Percentiles rank a stretch among this genome's conserved stretches.
Conservation (phyloP, 179 eudicot genomes). For the Beta corolliflora region DNA sequence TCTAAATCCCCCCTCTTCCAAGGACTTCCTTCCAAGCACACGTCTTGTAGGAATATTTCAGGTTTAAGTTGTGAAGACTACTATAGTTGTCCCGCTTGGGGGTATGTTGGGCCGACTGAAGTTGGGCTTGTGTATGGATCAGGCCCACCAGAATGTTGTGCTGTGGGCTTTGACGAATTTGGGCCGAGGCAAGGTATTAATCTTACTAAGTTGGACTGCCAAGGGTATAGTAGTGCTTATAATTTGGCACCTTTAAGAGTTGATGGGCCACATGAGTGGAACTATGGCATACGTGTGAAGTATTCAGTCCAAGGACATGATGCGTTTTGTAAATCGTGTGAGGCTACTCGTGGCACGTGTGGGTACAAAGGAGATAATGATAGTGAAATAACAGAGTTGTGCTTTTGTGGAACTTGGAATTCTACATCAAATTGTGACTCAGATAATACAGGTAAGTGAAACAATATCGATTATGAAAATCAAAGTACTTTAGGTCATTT, state of each 20-base stretch:
- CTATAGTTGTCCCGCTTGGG: constrained; percentile 87
- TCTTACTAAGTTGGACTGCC: constrained; percentile 69
- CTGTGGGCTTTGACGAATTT: constrained; percentile 58
- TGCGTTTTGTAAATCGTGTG: constrained; percentile 67
- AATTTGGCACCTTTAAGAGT: constrained; percentile 67
- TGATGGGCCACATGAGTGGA: constrained; percentile 73
- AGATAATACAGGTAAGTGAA: constrained; percentile 35
- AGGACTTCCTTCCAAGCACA: constrained; percentile 71
- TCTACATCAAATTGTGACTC: constrained; percentile 84
- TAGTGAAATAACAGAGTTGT: constrained; percentile 48
- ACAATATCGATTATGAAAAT: neutral
- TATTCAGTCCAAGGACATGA: constrained; percentile 67
- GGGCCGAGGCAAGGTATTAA: constrained; percentile 52
- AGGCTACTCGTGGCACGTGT: constrained; percentile 88
- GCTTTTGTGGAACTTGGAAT: constrained; percentile 80
- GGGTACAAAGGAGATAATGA: constrained; percentile 55
- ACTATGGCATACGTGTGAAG: constrained; percentile 87
- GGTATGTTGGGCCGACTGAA: constrained; percentile 45
- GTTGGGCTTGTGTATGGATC: constrained; percentile 52
- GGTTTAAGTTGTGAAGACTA: constrained; percentile 94
- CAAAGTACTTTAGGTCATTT: neutral
- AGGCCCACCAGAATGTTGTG: constrained; percentile 81
- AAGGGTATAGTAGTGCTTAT: constrained; percentile 94
- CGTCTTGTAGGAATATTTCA: constrained; percentile 76
- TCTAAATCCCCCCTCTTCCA: constrained; percentile 70